Percentiles rank a stretch among this genome's conserved stretches.
phyloP scores from a whole-genome alignment of 768 basidiomycete genomes.

The Rhodosporidiobolus sp. region DNA sequence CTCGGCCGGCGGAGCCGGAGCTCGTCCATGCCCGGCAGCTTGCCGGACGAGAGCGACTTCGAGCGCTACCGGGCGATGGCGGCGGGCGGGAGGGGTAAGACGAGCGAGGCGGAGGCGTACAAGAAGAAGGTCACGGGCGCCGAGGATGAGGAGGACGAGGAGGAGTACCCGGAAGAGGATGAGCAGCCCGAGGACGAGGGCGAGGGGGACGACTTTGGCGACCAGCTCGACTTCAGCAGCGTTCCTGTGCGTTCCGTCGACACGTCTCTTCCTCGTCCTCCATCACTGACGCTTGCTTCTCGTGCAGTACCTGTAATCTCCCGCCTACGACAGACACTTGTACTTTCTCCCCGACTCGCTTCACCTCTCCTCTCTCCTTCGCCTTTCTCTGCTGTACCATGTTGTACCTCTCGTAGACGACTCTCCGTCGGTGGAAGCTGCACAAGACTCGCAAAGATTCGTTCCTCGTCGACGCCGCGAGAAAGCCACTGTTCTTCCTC shows the following conservation, averaged over 20 bases:
- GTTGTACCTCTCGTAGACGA: too few relatives aligned
- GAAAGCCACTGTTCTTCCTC: too few relatives aligned
- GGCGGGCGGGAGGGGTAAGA: background rate
- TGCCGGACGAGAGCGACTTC: constrained; percentile 61
- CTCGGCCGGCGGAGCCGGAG: constrained; percentile 9
- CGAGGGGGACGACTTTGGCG: constrained; percentile 60
- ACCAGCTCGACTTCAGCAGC: constrained; percentile 64
- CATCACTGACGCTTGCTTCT: background rate
- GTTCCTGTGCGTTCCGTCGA: constrained; percentile 46
- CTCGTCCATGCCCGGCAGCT: constrained; percentile 60
- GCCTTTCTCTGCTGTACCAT: too few relatives aligned
- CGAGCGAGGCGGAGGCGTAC: constrained; percentile 35
- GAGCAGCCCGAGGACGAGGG: constrained; percentile 56
- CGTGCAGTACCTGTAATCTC: constrained; percentile 9
- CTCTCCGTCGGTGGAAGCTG: too few relatives aligned
- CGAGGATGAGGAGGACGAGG: constrained; percentile 28
- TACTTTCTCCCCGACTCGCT: too few relatives aligned
- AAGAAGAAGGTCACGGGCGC: constrained; percentile 17
- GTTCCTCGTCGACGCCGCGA: too few relatives aligned
- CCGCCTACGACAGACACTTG: background rate
- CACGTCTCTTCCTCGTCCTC: too few relatives aligned
- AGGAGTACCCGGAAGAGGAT: constrained; percentile 48
- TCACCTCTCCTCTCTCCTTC: too few relatives aligned
- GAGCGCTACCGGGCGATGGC: constrained; percentile 27
- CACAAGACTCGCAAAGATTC: too few relatives aligned